Base-by-base conservation (phyloP, 768 basidiomycete genomes). In the Holtermanniella nyarrowii region DNA sequence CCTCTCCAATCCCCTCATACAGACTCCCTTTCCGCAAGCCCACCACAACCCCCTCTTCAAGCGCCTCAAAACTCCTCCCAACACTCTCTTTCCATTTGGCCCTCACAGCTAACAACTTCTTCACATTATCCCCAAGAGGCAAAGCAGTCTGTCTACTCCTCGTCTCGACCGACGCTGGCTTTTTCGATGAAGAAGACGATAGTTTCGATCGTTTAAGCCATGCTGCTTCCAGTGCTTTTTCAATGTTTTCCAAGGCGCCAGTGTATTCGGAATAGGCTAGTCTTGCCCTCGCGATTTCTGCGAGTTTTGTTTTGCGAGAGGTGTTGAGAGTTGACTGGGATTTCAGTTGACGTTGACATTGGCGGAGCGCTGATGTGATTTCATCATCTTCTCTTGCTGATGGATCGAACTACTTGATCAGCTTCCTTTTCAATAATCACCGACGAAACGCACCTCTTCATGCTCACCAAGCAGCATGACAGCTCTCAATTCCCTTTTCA, bases 201-300 rank as follows among this genome's bases (percentile, higher is more conserved):
- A 72, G 69, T 75, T 86, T 88, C 75, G 87, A 84, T 44, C 90
- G 77, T 70, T 85, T 88, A 48, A 79, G 66, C 74, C 84, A 95
- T 10, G 83, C 75, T 16, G 74, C 76, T 43, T 78, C 75, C 66
- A 96, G 87, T 60, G 83, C 82, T 74, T 81, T 84, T 76, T 97
- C 91, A 45, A 97, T 79, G 3, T 83, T 77, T 56, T 93, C 89
- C 16, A 90, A 81, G 5, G 80, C 70, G 25, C 87, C 85, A 52
- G 87, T 72, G 73, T 93, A 97, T 64, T 97, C 93, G 63, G 88
- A 86, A 66, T 88, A 87, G 4, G 83, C 89, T 16, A 97, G 77
- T 20, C 90, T 80, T 63, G 90, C 87, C 54, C 83, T 81, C 24
- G 90, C 89, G 55, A 90, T 79, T 13, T 76, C 74, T 13, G 77